Base-by-base conservation (phyloP, 495 filamentous ascomycete genomes). In the Filosporella fistucella region DNA sequence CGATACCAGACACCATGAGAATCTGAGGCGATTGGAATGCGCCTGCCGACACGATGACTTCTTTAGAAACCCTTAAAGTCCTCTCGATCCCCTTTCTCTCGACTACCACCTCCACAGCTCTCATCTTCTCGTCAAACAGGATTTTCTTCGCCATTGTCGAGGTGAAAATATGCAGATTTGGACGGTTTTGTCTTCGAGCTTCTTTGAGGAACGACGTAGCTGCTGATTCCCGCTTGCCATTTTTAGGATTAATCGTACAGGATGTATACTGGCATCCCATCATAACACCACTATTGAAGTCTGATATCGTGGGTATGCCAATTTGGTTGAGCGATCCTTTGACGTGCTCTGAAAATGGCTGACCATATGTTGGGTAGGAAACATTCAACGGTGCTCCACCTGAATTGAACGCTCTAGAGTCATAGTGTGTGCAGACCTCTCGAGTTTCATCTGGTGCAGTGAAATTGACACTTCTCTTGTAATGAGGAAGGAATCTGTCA, bases 1-100 rank as follows among this genome's bases (percentile, higher is more conserved):
- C 83, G 37, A 88, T 65, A n/a, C 85, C 84, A 3, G 72, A 80
- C 2, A 84, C 71, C 55, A 57, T 81, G 14, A 88, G 74, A 1
- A 87, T 55, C 51, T 81, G 76, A 0, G 82, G 81, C 0, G 78
- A 72, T 68, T 82, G 76, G 61, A 79, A 80, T 2, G 70, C 60
- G 20, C 84, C 83, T 4, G 70, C 82, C 11, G 80, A 64, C 7
- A 88, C 36, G 49, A 88, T 82, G 38, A 88, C 78, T 55, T 87
- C 82, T 36, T 48, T 56, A 5, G 17, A 23, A 1, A 34, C 53
- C 9, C 14, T 37, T 6, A 56, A 16, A 77, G 54, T 3, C 55
- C 69, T 61, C 1, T 60, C 36, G 12, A 66, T 18, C 0, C 59
- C 58, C 3, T 42, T 44, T 43, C 67, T 55, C 8, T 64, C 47